Evolutionary conservation across 2,329 filamentous ascomycete genomes (phyloP).

Genomic region (Purpureocillium lavendulum): DNA sequence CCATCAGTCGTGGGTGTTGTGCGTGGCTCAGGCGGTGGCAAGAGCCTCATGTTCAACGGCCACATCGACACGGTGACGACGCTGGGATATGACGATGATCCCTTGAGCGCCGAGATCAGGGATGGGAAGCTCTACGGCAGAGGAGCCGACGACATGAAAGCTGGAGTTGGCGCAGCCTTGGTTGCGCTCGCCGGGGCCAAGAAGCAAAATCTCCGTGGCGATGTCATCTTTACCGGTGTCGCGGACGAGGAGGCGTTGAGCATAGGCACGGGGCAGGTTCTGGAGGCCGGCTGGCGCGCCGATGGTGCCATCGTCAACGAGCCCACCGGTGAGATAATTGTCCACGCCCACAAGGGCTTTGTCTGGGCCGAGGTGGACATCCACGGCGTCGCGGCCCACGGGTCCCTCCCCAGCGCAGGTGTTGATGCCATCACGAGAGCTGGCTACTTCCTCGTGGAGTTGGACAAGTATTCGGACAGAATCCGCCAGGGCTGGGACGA

Average conservation of each 20-base stretch:
- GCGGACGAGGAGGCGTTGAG: slow-evolving; percentile 44
- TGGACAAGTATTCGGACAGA: slow-evolving; percentile 31
- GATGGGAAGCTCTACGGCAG: slow-evolving; percentile 34
- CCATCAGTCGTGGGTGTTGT: slow-evolving; percentile 42
- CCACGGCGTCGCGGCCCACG: slow-evolving; percentile 31
- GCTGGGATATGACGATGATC: slow-evolving; percentile 34
- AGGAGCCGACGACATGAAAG: slow-evolving; percentile 43
- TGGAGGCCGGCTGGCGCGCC: slow-evolving; percentile 43
- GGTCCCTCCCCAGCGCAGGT: slow-evolving; percentile 33
- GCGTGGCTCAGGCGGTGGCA: slow-evolving; percentile 36
- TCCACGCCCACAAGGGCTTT: slow-evolving; percentile 42
- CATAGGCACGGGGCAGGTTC: slow-evolving; percentile 40
- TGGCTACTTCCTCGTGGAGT: slow-evolving; percentile 35
- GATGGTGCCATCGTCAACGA: slow-evolving; percentile 43
- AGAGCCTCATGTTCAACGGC: slow-evolving; percentile 42
- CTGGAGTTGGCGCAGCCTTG: slow-evolving; percentile 38
- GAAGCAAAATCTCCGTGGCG: slow-evolving; percentile 29
- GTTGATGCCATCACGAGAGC: slow-evolving; percentile 41
- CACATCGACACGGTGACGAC: slow-evolving; percentile 45
- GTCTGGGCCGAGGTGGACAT: slow-evolving; percentile 34
- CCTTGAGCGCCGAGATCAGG: slow-evolving; percentile 31
- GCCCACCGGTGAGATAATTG: slow-evolving; percentile 33
- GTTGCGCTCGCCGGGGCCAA: slow-evolving; percentile 29
- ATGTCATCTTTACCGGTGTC: slow-evolving; percentile 44
- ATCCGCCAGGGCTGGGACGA: slow-evolving; percentile 22